Percentiles rank a stretch among this genome's conserved stretches.
phyloP scores from a whole-genome alignment of 768 basidiomycete species.

The Gautieria morchelliformis region DNA sequence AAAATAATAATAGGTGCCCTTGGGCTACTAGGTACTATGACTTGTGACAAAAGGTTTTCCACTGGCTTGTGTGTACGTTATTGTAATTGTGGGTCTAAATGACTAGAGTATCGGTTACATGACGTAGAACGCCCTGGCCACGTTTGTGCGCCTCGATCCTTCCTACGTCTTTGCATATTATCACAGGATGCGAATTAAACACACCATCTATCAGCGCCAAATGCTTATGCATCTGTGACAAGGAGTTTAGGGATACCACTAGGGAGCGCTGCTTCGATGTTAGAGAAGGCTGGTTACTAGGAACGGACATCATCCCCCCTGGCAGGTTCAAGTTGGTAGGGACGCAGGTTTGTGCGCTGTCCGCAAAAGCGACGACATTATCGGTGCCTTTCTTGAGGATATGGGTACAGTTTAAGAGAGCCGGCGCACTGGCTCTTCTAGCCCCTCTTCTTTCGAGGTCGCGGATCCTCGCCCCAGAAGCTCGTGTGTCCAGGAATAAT shows the following conservation, averaged over 20 bases:
- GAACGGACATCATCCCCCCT: not conserved
- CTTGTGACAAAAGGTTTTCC: no score
- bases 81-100: no score
- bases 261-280: slow-evolving; percentile 48
- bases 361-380: slow-evolving; percentile 32
- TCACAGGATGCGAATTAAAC: slow-evolving; percentile 61
- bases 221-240: slow-evolving; percentile 63
- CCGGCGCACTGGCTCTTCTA: slow-evolving; percentile 35
- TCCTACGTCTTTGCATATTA: slow-evolving; percentile 55
- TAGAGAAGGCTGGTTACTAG: slow-evolving; percentile 24
- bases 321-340: not conserved
- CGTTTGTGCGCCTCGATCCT: slow-evolving; percentile 39
- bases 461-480: slow-evolving; percentile 58
- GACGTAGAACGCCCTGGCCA: slow-evolving; percentile 58
- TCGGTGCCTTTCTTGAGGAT: slow-evolving; percentile 54
- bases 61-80: no score
- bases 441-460: slow-evolving; percentile 51
- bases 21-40: no score
- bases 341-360: not conserved
- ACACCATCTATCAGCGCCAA: slow-evolving; percentile 51
- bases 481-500: slow-evolving; percentile 44
- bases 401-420: slow-evolving; percentile 43
- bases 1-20: no score
- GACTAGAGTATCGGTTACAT: slow-evolving; percentile 57
- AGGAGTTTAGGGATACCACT: slow-evolving; percentile 49